Base-by-base conservation (phyloP, 169 alveolate species). In the Fabrea salina region DNA sequence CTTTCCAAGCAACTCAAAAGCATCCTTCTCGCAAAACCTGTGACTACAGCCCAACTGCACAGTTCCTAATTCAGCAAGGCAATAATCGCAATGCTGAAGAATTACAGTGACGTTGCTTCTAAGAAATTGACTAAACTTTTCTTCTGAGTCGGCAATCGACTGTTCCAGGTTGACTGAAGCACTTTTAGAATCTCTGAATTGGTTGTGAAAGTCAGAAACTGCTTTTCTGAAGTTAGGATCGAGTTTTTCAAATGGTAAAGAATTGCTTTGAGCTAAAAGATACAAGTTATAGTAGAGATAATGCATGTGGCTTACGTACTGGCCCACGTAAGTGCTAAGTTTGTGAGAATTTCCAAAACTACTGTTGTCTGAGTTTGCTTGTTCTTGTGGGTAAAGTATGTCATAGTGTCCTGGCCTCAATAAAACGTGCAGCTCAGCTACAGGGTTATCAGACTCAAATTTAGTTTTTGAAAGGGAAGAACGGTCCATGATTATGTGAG, bases 351-450 rank as follows among this genome's bases (percentile, higher is more conserved):
- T 35, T 22, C 13, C 53, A 7, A 37, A 61, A 2, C 19, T 25
- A 47, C 19, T 33, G 33, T 13, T 1, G 32, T 61, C 74, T 2
- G 32, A 47, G 11, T 16, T 11, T 33, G 11, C 49, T 43, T 68
- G 61, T 2, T 51, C 50, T 25, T 51, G 13, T 13, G 68, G 27
- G 35, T 72, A 72, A 30, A 72, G 50, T 33, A 68, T 13, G 30
- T 68, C 79, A 68, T 68, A 68, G 30, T 68, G 79, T 1, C 79
- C 79, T n/a, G 79, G 25, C 64, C 32, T 68, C 1, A 43, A 27
- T 16, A 13, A 3, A 8, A 68, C 13, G 33, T 41, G 44, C 2
- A 68, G 16, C 8, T 11, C 75, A 19, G 66, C 39, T 19, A 41
- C 11, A 1, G 0, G 37, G 30, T 7, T 3, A 7, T 68, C 75